Conservation (phyloP, 139 green algal genomes). For the Chlorella ohadii region DNA sequence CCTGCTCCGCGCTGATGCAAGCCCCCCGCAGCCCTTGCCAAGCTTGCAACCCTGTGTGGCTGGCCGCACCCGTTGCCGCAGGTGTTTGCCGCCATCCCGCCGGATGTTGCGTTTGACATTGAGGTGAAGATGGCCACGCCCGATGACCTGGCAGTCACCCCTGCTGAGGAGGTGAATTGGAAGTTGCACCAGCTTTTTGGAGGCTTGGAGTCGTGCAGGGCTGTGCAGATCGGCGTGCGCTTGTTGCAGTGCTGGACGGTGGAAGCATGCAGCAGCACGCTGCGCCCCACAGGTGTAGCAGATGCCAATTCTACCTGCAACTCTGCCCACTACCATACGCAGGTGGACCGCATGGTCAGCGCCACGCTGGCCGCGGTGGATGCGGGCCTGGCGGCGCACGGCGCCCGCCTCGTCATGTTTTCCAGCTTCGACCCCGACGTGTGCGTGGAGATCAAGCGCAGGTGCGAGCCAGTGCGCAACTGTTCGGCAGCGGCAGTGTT, state of each 20-base stretch:
- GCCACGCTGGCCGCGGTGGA: conserved; percentile 48
- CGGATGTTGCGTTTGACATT: conserved; percentile 80
- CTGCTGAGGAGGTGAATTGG: conserved; percentile 44
- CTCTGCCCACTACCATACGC: too few relatives aligned
- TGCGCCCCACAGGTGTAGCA: too few relatives aligned
- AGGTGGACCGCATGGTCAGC: conserved; percentile 62
- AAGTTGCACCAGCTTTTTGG: too few relatives aligned
- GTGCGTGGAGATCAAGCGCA: conserved; percentile 57
- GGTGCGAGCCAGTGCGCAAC: background rate
- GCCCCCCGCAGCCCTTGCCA: too few relatives aligned
- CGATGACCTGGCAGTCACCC: conserved; percentile 56
- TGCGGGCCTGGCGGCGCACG: background rate
- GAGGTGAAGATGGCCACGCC: conserved; percentile 90
- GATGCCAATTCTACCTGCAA: too few relatives aligned
- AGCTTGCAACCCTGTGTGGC: too few relatives aligned
- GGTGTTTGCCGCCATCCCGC: conserved; percentile 68
- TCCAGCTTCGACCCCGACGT: conserved; percentile 90
- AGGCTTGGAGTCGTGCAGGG: too few relatives aligned
- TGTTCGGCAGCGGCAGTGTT: background rate
- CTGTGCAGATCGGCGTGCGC: too few relatives aligned
- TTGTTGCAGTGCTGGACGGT: too few relatives aligned
- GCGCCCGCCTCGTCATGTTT: conserved; percentile 67
- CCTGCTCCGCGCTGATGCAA: too few relatives aligned
- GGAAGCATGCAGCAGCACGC: too few relatives aligned
- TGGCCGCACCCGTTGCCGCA: conserved; percentile 41